Evolutionary conservation across 768 basidiomycete genomes (phyloP), one percentile per base, ranked within the genome.

Genomic region (Mycena amicta): DNA sequence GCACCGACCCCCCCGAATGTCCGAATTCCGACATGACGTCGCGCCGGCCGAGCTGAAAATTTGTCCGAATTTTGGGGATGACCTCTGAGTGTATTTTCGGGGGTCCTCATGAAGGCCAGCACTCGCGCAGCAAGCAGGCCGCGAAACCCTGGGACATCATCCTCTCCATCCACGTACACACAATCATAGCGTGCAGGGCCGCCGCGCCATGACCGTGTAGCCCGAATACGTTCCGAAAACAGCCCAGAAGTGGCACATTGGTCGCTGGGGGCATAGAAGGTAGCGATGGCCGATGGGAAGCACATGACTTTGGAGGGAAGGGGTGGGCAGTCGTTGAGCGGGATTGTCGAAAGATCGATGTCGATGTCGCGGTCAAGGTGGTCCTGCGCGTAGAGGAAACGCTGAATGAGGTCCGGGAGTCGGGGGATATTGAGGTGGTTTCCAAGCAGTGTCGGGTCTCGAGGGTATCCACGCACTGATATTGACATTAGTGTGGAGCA

Each of bases 201-300:
- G 8, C 60, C 60, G 18, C 57, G 53, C 68, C 66, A 70, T 2
- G 43, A 50, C 40, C 57, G 62, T 5, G 64, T 61, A 12, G 56
- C 61, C 0, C 59, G 53, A 22, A 70, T 68, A 16, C 64, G 55
- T 29, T 68, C 62, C 11, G 47, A 57, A 20, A 55, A 39, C 56
- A 63, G 58, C 11, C 64, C 66, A 5, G 40, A 31, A 13, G 53
- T 33, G 6, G 67, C 68, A 2, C 62, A 64, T 4, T 54, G 43
- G 23, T 71, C 64, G 22, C 68, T 69, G 15, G 67, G 68, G 13
- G 67, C 67, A 43, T 57, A 71, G 53, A 64, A 68, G 2, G 60
- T 67, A 0, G 72, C 67, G 6, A 64, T 45, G 1, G 69, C 72
- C 18, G 71, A 75, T 18, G 67, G 66, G 52, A 59, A 73, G 1